Base-by-base conservation (phyloP, 805 yeast species). In the Candida krabiensis region DNA sequence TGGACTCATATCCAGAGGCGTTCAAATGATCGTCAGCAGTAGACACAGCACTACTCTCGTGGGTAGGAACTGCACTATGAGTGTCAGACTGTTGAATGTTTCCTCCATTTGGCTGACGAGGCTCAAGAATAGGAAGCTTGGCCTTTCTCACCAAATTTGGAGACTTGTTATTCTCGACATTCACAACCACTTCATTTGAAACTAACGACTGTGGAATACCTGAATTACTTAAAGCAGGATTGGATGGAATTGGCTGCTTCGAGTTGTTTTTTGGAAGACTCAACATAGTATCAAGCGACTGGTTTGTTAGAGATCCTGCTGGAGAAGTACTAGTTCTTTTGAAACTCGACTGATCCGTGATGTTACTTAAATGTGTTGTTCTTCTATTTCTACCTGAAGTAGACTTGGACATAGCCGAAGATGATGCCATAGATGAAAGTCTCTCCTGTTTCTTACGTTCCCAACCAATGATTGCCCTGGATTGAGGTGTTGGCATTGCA, bases 401-500 rank as follows among this genome's bases (percentile, higher is more conserved):
- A 7, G 46, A 35, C 23, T 44, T 52, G 12, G 69, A 60, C 7
- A 53, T 44, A 15, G 49, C 39, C 5, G 67, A 55, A 3, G 63
- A 55, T 0, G 61, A 55, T 25, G 66, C 52, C 5, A 45, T 29
- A 4, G 56, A 46, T 11, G 49, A 38, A 5, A 48, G 34, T 21
- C 58, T 37, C 30, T 39, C 53, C 26, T 52, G 54, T 27, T 50
- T 59, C 24, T 43, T 49, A 42, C 64, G 58, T 33, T 63, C 66
- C 47, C 45, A 55, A 9, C 71, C 69, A 29, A 69, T 67, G 33
- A 71, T 65, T 1, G 82, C 71, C 54, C 86, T 70, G 11, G 82
- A 71, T 19, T 71, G 64, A 2, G 87, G 79, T n/a, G 75, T 75
- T 15, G 81, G 68, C 41, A 84, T 68, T 12, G 72, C 63, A 2